Evolutionary conservation across 257 asterid genomes (phyloP).

Genomic region (Forsythia viridissima): DNA sequence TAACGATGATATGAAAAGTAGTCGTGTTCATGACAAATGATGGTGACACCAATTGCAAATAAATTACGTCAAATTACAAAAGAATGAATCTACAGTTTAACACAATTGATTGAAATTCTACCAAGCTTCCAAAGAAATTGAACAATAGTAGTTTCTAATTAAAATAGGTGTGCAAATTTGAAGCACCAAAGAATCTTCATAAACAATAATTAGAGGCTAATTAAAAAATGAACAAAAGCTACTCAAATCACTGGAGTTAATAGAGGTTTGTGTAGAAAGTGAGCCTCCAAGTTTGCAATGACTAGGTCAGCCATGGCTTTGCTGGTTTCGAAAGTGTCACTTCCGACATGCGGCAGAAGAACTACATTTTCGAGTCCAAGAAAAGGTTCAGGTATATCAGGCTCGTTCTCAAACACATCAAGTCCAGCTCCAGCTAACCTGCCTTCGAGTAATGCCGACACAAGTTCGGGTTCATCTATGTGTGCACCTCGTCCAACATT

Average conservation of each 20-base stretch:
- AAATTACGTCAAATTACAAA: not conserved
- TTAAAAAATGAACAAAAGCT: not conserved
- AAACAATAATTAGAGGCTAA: not conserved
- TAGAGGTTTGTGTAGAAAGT: conserved; percentile 53
- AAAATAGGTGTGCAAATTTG: not conserved
- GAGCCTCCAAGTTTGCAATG: conserved; percentile 57
- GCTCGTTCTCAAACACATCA: conserved; percentile 64
- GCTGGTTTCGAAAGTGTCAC: conserved; percentile 58
- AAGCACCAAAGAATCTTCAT: not conserved
- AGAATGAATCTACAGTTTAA: not conserved
- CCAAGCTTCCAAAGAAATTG: not conserved
- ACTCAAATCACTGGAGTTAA: conserved; percentile 48
- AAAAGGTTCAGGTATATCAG: conserved; percentile 50
- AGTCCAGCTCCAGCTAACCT: conserved; percentile 74
- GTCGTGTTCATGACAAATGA: no score
- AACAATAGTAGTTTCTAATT: not conserved
- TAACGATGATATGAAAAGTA: no score
- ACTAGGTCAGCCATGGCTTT: conserved; percentile 71
- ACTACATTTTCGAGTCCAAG: conserved; percentile 60
- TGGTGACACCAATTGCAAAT: not conserved
- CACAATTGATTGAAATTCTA: not conserved
- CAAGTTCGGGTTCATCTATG: conserved; percentile 58
- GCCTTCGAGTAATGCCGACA: conserved; percentile 64
- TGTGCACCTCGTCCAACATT: conserved; percentile 72
- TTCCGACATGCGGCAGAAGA: conserved; percentile 61